Base-by-base conservation (phyloP, 202 grass and related monocot genomes). In the Setaria italica region DNA sequence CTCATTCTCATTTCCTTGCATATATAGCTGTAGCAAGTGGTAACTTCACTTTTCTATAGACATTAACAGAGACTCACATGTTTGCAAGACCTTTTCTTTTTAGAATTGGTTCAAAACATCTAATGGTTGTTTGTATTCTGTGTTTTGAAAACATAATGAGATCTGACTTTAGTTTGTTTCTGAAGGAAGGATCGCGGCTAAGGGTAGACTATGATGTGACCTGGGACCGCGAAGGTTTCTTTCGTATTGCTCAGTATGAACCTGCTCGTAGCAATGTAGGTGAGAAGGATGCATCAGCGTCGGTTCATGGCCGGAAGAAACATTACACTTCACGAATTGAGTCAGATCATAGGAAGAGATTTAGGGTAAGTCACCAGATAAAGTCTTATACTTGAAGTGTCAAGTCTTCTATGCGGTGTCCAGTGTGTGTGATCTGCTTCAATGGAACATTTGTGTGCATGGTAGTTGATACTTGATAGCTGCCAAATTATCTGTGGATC, bases 151-250 rank as follows among this genome's bases (percentile, higher is more conserved):
- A 19, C 29, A 51, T 71, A 76, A 72, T 84, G 85, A 64, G 70
- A 59, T 51, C 77, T 81, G 64, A 91, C 37, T 81, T 58, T 66
- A 63, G 54, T 84, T 51, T 76, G 70, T 80, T 79, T 89, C 68
- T 91, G 41, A 67, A 98, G 95, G 89, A 98, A 89, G 96, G 93
- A 46, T 94, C 96, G 56, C 79, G 79, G 69, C 81, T 98, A 51
- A 98, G 95, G 87, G 93, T 98, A 88, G 93, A 95, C 76, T 98
- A 98, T 85, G 91, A 98, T 43, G 86, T 95, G 25, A 92, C 84
- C 34, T 95, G 91, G 93, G 96, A 98, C 9, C 77, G 4, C 19
- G 86, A 94, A 85, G 89, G 89, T 73, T 95, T 88, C 81, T 98
- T 95, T 84, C 87, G 76, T 71, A 92, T 63, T 87, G 62, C 86